Conservation (phyloP, 257 asterid genomes). For the Solanum corneliomulleri region DNA sequence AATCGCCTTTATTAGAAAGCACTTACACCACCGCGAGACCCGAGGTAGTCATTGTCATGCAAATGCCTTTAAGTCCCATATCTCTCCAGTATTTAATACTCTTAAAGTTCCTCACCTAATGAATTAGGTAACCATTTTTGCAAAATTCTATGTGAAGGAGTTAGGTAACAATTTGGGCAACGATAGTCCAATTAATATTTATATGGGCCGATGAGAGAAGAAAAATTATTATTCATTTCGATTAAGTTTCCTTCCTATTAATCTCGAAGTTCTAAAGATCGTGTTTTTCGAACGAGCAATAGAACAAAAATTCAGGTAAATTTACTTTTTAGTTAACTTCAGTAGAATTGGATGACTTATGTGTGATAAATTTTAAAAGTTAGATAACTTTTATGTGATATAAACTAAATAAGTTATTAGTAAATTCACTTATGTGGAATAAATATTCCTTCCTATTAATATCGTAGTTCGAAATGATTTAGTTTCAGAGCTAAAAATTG, state of each 20-base stretch:
- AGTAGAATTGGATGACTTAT: too few species aligned
- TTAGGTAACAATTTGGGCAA: neutral
- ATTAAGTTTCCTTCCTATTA: neutral
- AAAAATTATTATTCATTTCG: neutral
- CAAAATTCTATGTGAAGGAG: neutral
- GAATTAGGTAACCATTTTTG: neutral
- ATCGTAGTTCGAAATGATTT: neutral
- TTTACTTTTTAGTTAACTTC: neutral
- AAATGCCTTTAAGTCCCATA: neutral
- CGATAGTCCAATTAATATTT: neutral
- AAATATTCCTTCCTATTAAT: neutral
- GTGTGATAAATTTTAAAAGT: neutral
- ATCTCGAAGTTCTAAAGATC: neutral
- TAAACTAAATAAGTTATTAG: neutral
- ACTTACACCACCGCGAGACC: too few species aligned
- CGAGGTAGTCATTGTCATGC: neutral
- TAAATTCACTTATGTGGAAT: neutral
- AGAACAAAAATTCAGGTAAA: neutral
- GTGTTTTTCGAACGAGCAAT: neutral
- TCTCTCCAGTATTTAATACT: neutral
- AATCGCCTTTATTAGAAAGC: neutral
- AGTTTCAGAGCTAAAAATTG: neutral
- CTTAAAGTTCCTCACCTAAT: neutral
- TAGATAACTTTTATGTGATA: neutral
- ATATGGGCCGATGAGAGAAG: neutral